A percentile compares a stretch with the other conserved stretches of the same genome.
These are phyloP conservation scores for Boletus bicolor DNA, from an alignment of 768 basidiomycete genomes.

Conservation along the genomic window DNA sequence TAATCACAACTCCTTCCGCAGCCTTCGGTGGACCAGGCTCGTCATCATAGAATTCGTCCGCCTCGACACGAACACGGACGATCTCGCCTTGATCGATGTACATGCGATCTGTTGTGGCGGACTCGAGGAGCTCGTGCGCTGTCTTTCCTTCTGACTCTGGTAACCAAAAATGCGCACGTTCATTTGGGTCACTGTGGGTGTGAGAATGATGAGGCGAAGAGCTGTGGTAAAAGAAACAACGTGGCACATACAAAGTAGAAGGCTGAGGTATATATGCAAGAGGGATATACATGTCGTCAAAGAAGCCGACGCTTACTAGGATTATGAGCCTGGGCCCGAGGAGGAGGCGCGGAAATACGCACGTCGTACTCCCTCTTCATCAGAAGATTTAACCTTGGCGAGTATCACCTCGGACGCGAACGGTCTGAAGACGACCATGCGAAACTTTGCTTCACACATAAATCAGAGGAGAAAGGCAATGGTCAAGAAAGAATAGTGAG, in stretches of 20 bases:
- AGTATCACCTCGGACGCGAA: slow-evolving; percentile 88
- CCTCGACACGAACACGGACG: slow-evolving; percentile 73
- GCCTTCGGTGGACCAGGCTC: slow-evolving; percentile 83
- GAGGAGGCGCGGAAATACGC: slow-evolving; percentile 26
- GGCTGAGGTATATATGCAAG: slow-evolving; percentile 76
- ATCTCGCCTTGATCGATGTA: slow-evolving; percentile 78
- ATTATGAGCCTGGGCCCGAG: not conserved
- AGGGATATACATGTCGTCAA: slow-evolving; percentile 90
- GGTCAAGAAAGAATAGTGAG: not conserved
- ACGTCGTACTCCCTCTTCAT: slow-evolving; percentile 84
- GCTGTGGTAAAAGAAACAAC: not conserved
- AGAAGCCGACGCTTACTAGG: slow-evolving; percentile 84
- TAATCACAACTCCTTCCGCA: slow-evolving; percentile 60
- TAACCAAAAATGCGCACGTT: slow-evolving; percentile 82
- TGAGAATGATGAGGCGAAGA: not conserved
- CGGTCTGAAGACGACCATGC: slow-evolving; percentile 88
- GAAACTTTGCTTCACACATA: slow-evolving; percentile 64
- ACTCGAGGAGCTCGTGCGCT: slow-evolving; percentile 64
- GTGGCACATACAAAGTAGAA: slow-evolving; percentile 61
- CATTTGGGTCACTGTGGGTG: slow-evolving; percentile 64
- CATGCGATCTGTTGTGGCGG: slow-evolving; percentile 62
- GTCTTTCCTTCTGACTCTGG: slow-evolving; percentile 55
- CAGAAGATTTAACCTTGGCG: slow-evolving; percentile 84
- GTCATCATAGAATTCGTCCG: slow-evolving; percentile 81
- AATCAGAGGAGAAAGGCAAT: slow-evolving; percentile 1